Base-by-base conservation (phyloP, 305 asterid genomes). In the Fraxinus dipetala region DNA sequence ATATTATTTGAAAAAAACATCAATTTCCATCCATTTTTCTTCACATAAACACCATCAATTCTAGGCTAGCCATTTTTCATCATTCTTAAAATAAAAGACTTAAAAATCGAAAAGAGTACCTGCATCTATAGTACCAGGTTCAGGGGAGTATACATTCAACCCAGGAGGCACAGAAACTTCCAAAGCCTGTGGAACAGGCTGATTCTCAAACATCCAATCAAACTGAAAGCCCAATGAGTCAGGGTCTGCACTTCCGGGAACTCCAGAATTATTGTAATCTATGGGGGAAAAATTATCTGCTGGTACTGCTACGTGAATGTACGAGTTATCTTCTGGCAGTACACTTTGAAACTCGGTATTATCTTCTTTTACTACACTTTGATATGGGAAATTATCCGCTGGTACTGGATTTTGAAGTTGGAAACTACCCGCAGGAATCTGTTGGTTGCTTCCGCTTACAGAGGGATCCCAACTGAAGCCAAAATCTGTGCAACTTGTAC, bases 101-200 rank as follows among this genome's bases (percentile, higher is more conserved):
- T 82, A 90, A 76, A 87, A 72, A 80, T 87, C 91, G 74, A 85
- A 89, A 67, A 85, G 76, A 81, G 82, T 80, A 78, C 93, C 91
- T 74, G 88, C 83, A 83, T 89, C 95, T 43, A 85, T 9, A 48
- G 87, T 82, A 81, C 89, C 80, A 83, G 90, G 83, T 73, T 87
- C 95, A 38, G 91, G 91, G 22, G 93, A 86, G 76, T 48, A 83
- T 8, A 70, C 84, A 78, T 85, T 84, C 88, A 89, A 79, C 75
- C 77, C 89, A 40, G 90, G 87, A 34, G 93, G 87, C 54, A 79
- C 73, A 80, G 88, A 83, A 77, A 63, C 88, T 59, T 81, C 90
- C 76, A 84, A 51, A 74, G 79, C 78, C 35, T 82, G 90, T 35
- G 89, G 79, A 56, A 85, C 83, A 74, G 84, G 63, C 78, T 82